phyloP scores from a whole-genome alignment of 2,329 filamentous ascomycete species.

The Claviceps africana region DNA sequence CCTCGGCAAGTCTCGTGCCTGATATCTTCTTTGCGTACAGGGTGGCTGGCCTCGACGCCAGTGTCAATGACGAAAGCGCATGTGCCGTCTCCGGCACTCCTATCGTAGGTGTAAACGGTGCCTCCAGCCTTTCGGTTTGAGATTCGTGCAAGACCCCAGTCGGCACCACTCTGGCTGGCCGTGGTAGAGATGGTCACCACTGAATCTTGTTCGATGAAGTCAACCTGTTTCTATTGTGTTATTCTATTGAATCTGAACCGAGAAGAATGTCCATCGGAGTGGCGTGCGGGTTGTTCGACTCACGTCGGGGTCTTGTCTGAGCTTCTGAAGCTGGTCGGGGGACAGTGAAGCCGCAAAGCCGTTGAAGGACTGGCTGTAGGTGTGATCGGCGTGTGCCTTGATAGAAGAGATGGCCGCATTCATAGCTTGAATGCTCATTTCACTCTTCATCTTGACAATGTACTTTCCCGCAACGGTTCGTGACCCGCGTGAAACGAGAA shows the following conservation, averaged over 20 bases:
- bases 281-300: not conserved
- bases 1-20: not conserved
- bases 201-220: conserved; percentile 28
- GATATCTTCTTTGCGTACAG: conserved; percentile 13
- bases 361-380: conserved; percentile 14
- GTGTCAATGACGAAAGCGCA: conserved; percentile 33
- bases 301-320: conserved; percentile 15
- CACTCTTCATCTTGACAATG: conserved; percentile 23
- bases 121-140: conserved; percentile 17
- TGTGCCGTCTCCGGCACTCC: conserved; percentile 23
- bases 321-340: conserved; percentile 12
- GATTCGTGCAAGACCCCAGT: conserved; percentile 27
- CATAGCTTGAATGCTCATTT: conserved; percentile 11
- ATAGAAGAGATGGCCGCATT: conserved; percentile 14
- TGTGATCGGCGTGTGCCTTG: conserved; percentile 19
- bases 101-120: conserved; percentile 23
- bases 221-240: conserved; percentile 8
- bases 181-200: conserved; percentile 36
- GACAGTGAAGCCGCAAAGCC: conserved; percentile 17
- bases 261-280: not conserved
- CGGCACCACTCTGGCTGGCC: conserved; percentile 24
- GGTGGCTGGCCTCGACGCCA: conserved; percentile 23
- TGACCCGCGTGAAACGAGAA: conserved; percentile 18
- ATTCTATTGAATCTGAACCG: not conserved
- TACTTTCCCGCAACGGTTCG: conserved; percentile 21